Evolutionary conservation across 306 rosid genomes (phyloP), one percentile per base, ranked within the genome.

Genomic region (Pterocarpus macrocarpus): DNA sequence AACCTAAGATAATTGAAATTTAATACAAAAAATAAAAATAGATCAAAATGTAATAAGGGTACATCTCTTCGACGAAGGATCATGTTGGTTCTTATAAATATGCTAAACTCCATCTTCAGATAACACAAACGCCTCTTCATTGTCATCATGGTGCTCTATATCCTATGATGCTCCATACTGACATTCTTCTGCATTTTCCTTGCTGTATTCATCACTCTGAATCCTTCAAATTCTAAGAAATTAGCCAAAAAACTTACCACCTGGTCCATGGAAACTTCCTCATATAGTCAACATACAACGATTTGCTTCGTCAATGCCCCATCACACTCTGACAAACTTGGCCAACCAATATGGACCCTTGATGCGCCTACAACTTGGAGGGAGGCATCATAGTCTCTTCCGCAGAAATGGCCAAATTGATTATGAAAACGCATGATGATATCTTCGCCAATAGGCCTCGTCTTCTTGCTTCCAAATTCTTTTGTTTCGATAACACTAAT

Each of bases 251-350:
- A 38, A 5, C 22, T 52, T 52, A 15, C 57, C 76, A 4, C 61
- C 76, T 22, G 76, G 61, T 22, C 76, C 68, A 39, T 41, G 68
- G 55, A 74, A 74, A 30, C 39, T 74, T 8, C 79, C 79, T 13
- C 53, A 59, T 3, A 58, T 74, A 41, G 79, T 69, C 4, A 74
- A 74, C 69, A 2, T 74, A 16, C 79, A 58, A 14, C 79, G 59
- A 6, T 1, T 74, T 59, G 70, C 2, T 52, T 52, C 64, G 4
- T 7, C 64, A 11, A 47, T 34, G 7, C 77, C 77, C n/a, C 77
- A 53, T 71, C 64, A 16, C 2, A 16, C 57, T 0, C 15, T 53
- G 9, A 71, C 64, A n/a, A 39, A 71, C 64, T 22, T 22, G 28
- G 28, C 28, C 28, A 22, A 22, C 28, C 28, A 22, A 22, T 22